Conservation (phyloP, 441 rosid species). For the Aleurites moluccanus region DNA sequence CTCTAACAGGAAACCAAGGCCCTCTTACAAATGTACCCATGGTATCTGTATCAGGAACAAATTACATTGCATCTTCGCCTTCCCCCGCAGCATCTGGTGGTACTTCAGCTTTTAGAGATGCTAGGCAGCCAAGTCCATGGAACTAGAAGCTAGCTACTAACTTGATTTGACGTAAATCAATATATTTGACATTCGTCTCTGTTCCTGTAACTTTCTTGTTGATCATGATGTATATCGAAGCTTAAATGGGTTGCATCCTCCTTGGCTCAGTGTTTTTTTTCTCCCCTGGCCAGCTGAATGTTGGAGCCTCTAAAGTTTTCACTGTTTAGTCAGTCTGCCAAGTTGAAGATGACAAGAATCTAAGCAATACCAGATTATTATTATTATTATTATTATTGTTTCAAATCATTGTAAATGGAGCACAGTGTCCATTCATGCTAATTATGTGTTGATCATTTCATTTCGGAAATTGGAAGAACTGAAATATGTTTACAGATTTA, state of each 20-base stretch:
- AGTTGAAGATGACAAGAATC: not conserved
- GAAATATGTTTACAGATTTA: no score
- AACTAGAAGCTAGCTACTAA: constrained; percentile 37
- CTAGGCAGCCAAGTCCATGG: constrained; percentile 86
- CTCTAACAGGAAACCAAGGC: constrained; percentile 45
- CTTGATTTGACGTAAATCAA: not conserved
- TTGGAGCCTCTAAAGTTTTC: not conserved
- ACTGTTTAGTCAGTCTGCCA: not conserved
- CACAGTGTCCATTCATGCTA: not conserved
- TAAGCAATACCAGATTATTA: not conserved
- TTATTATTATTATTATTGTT: no score
- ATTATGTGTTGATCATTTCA: not conserved
- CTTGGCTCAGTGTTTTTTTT: not conserved
- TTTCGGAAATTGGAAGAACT: not conserved
- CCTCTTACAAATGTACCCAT: constrained; percentile 45
- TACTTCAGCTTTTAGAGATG: constrained; percentile 74
- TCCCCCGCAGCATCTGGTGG: constrained; percentile 92
- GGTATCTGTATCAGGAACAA: constrained; percentile 74
- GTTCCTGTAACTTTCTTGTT: constrained; percentile 8
- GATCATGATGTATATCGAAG: not conserved
- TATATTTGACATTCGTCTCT: not conserved
- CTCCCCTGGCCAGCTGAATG: not conserved
- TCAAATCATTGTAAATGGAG: not conserved
- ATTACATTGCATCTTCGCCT: constrained; percentile 73
- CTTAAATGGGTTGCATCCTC: not conserved